Evolutionary conservation across 2,329 filamentous ascomycete genomes (phyloP), one percentile per base, ranked within the genome.

Genomic region (Corynespora cassiicola): DNA sequence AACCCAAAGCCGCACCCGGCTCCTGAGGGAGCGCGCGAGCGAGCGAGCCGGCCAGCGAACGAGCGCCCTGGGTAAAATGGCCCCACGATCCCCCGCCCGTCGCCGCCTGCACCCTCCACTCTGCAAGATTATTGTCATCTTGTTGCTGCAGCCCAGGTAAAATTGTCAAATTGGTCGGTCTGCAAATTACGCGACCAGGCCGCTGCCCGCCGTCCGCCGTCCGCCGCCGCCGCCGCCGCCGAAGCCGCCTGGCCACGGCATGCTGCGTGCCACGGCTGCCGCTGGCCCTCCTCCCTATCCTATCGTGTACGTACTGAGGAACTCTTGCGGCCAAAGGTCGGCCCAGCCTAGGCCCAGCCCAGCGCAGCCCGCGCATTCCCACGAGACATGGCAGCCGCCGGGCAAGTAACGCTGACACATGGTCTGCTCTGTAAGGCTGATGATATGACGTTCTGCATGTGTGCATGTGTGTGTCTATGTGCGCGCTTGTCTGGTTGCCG

Each of bases 141-240:
- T 34, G 24, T 33, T 40, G 47, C 43, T 30, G 38, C 37, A 41
- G 29, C 40, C 41, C 45, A 48, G 31, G 44, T 33, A 38, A 47
- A 45, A 50, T 48, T 53, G 53, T 19, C 20, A 11, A 5, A 5
- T 23, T 39, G 14, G 22, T 12, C 30, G 6, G 6, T 31, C 7
- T 17, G 32, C 15, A 21, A 36, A 40, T 26, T 39, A 21, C 19
- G 42, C 42, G 42, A 38, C 14, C 20, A 32, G 16, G 21, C 15
- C 15, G 22, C 23, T 27, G 32, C 20, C 26, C 21, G 36, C 31
- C 27, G 31, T 11, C 24, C 25, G 38, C 27, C 34, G 47, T 35
- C 51, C 47, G 40, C 47, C 35, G 36, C 34, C 17, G 39, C 36
- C 39, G 32, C 36, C 32, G 36, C 22, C 30, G 36, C 26, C 19